Conservation (phyloP, 352 stramenopile genomes). For the Globisporangium ultimum region DNA sequence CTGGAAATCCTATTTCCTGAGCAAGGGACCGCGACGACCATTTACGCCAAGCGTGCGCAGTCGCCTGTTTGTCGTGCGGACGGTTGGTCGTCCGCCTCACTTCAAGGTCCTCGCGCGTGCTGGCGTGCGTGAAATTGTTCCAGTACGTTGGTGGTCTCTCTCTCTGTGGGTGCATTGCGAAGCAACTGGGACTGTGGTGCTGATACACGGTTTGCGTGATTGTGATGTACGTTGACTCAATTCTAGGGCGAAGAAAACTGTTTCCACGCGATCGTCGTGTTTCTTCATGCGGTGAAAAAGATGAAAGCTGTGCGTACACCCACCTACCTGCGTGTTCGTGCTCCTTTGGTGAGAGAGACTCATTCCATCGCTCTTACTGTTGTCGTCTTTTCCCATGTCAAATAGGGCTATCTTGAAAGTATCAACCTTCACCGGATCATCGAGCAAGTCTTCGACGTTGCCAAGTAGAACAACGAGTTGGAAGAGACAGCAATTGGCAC, state of each 20-base stretch:
- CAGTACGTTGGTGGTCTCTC: conserved; percentile 30
- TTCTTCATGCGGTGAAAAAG: conserved; percentile 81
- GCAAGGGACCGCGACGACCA: conserved; percentile 62
- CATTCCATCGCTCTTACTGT: neutral
- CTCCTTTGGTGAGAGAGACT: too few relatives aligned
- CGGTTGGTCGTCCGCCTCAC: conserved; percentile 66
- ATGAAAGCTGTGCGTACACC: conserved; percentile 66
- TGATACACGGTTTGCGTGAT: neutral
- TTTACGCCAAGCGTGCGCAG: conserved; percentile 72
- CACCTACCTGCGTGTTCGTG: neutral
- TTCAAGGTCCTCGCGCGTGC: conserved; percentile 82
- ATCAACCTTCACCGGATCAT: conserved; percentile 87
- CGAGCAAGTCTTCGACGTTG: conserved; percentile 81
- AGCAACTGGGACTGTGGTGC: neutral
- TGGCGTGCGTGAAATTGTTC: conserved; percentile 77
- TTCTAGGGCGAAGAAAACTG: conserved; percentile 76
- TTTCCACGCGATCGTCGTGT: conserved; percentile 83
- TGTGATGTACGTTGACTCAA: neutral
- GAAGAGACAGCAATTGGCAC: neutral
- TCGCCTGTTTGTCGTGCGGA: conserved; percentile 75
- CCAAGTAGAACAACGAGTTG: conserved; percentile 45
- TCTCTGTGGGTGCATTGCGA: neutral
- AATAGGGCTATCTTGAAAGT: conserved; percentile 78
- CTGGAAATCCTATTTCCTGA: conserved; percentile 80
- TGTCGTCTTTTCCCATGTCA: conserved; percentile 6